Evolutionary conservation across 192 early-diverging fungal species (phyloP), one percentile per base, ranked within the genome.

Genomic region (Coemansia sp.): DNA sequence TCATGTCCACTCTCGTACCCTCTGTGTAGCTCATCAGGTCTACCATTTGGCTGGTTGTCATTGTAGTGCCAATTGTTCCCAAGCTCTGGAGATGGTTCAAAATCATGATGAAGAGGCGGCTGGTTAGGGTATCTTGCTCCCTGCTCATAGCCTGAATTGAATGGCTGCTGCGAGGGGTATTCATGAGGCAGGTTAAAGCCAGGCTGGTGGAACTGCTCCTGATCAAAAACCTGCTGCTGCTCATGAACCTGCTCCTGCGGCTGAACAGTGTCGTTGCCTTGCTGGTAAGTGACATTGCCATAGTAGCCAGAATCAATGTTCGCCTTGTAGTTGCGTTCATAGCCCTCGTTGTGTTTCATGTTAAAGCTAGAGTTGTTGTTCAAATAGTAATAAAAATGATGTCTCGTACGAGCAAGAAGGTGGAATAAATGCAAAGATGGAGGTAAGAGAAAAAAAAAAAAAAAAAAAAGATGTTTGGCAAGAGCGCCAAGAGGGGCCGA

Each of bases 311-410:
- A 34, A 34, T 32, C 31, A 17, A 58, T 15, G 15, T 58, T 34
- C 29, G 34, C 15, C 10, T 2, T 34, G 55, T 32, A n/a, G 15
- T 14, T 34, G 14, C 31, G 55, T 31, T 58, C 55, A 34, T 27
- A 58, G 14, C 31, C 31, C 31, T 39, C 59, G 59, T 39, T 61
- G 59, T 21, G 12, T n/a, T 19, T 7, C 59, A 61, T 61, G 59
- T 3, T 36, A 11, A 19, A 15, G 34, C 14, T 32, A 57, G 12
- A 14, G 6, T 32, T 37, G 45, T 27, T 66, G n/a, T 3, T 19
- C 31, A 57, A 41, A 53, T 27, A 23, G 39, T 36, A 36, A 17
- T 31, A 45, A 38, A 57, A 66, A 68, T 36, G 37, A 27, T 59
- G 15, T 29, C 11, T 27, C 27, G 27, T 27, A 27, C 27, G 27